Conservation (phyloP, 2,329 filamentous ascomycete species). For the Scedosporium dehoogii region DNA sequence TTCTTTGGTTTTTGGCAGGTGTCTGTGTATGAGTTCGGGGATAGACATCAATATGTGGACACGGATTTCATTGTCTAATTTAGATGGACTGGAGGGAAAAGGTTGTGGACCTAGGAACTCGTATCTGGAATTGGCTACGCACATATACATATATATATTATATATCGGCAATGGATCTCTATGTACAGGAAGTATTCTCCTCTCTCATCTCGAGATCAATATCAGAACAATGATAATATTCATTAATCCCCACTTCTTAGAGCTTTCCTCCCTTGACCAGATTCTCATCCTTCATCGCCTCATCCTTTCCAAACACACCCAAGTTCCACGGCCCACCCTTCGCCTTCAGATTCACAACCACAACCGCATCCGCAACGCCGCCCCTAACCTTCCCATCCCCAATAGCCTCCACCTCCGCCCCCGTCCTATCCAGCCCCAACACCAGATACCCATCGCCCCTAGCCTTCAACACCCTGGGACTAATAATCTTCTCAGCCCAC, state of each 20-base stretch:
- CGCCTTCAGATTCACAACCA: slow-evolving; percentile 39
- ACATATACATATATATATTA: neutral
- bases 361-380: slow-evolving; percentile 50
- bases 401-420: slow-evolving; percentile 40
- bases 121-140: too few relatives aligned
- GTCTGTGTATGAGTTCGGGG: neutral
- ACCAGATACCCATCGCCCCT: slow-evolving; percentile 38
- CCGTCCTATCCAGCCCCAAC: slow-evolving; percentile 47
- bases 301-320: slow-evolving; percentile 39
- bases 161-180: neutral
- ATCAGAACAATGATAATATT: neutral
- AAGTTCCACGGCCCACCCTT: slow-evolving; percentile 42
- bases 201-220: too few relatives aligned
- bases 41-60: neutral
- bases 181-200: too few relatives aligned
- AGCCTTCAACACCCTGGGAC: slow-evolving; percentile 38
- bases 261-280: slow-evolving; percentile 15
- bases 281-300: slow-evolving; percentile 33
- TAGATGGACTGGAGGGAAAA: too few relatives aligned
- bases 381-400: slow-evolving; percentile 26
- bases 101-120: too few relatives aligned
- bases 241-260: slow-evolving; percentile 9
- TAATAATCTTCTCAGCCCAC: slow-evolving; percentile 54
- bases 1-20: neutral
- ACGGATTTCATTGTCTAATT: neutral